Evolutionary conservation across 2,329 filamentous ascomycete species (phyloP).

Genomic region (Fusarium begoniae): DNA sequence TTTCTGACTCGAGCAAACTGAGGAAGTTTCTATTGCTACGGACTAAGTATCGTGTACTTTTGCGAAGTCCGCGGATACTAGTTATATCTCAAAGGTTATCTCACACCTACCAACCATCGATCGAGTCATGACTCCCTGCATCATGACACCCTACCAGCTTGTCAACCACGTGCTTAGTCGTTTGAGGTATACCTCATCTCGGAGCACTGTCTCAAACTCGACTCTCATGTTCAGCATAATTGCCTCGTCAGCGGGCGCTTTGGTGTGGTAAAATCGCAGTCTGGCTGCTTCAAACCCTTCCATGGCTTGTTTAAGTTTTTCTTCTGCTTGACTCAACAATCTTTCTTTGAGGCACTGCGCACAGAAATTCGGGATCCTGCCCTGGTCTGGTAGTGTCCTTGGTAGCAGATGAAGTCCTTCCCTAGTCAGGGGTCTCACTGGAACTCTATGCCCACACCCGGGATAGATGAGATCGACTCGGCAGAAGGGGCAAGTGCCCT

Average conservation of each 20-base stretch:
- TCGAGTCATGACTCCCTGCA: constrained; percentile 16
- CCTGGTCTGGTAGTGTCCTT: constrained; percentile 45
- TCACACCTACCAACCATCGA: background rate
- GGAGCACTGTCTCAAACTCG: constrained; percentile 35
- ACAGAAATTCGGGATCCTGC: constrained; percentile 42
- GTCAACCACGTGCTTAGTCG: constrained; percentile 38
- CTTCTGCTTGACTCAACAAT: constrained; percentile 10
- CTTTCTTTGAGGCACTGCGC: constrained; percentile 20
- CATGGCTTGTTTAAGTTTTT: constrained; percentile 17
- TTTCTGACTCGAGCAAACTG: constrained; percentile 27
- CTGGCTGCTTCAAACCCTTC: constrained; percentile 24
- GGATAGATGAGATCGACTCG: constrained; percentile 41
- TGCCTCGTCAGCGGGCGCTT: constrained; percentile 21
- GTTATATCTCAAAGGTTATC: background rate
- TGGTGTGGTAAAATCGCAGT: constrained; percentile 13
- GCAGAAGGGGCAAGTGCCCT: constrained; percentile 49
- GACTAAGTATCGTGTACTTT: constrained; percentile 29
- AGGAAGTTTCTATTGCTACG: background rate
- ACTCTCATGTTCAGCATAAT: constrained; percentile 24
- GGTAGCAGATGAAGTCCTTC: constrained; percentile 48
- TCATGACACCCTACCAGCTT: constrained; percentile 32
- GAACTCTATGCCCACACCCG: constrained; percentile 45
- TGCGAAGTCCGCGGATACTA: background rate
- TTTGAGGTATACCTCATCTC: constrained; percentile 34
- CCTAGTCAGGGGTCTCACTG: constrained; percentile 38